phyloP scores from a whole-genome alignment of 1,284 basidiomycete species.

The Hemileia vastatrix region DNA sequence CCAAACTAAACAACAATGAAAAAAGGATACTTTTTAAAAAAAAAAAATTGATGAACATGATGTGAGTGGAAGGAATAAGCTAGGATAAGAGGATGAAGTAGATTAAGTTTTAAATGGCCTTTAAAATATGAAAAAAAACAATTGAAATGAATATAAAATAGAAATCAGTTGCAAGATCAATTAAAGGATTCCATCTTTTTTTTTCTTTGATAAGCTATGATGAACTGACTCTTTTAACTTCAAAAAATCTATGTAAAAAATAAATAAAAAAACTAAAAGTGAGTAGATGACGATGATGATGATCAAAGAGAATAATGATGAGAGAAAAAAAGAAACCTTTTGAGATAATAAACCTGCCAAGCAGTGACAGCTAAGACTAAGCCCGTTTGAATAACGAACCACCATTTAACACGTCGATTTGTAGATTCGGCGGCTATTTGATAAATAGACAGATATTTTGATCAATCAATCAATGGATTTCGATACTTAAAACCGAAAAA shows the following conservation, averaged over 20 bases:
- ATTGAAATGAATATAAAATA: too few species aligned
- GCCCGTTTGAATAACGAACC: slow-evolving; percentile 82
- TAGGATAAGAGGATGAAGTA: too few species aligned
- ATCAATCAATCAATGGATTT: neutral
- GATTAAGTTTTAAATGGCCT: too few species aligned
- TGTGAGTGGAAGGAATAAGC: too few species aligned
- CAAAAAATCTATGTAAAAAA: slow-evolving; percentile 65
- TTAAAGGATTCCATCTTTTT: too few species aligned
- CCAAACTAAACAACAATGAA: too few species aligned
- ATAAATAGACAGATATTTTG: neutral
- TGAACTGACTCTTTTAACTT: slow-evolving; percentile 74
- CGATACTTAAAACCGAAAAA: neutral
- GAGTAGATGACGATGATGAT: neutral
- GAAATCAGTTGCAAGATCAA: too few species aligned
- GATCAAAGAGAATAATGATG: neutral
- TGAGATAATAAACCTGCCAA: slow-evolving; percentile 97
- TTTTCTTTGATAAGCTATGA: too few species aligned
- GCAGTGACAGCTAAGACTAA: slow-evolving; percentile 82
- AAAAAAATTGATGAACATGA: too few species aligned
- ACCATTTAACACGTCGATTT: slow-evolving; percentile 96
- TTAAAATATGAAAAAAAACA: too few species aligned
- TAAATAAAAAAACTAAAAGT: neutral
- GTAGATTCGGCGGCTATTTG: slow-evolving; percentile 47
- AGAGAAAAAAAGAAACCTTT: slow-evolving; percentile 52
- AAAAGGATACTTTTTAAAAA: too few species aligned